Evolutionary conservation across 2,329 filamentous ascomycete genomes (phyloP).

Genomic region (Daldinia sp.): DNA sequence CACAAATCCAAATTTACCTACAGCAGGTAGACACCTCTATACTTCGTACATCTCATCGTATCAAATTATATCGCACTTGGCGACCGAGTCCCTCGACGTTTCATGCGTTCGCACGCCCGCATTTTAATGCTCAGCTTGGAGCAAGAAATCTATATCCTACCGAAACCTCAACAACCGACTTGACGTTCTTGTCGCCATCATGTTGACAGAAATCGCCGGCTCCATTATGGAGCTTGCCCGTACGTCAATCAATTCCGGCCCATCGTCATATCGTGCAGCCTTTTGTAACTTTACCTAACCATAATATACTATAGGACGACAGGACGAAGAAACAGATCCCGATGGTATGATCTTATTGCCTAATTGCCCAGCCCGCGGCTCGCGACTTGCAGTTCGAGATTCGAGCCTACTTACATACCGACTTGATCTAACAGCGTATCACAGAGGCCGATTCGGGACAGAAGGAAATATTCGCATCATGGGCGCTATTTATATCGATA

Average conservation of each 20-base stretch:
- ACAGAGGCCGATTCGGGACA: conserved; percentile 80
- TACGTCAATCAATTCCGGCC: conserved; percentile 43
- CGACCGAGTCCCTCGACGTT: conserved; percentile 17
- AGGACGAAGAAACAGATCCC: conserved; percentile 56
- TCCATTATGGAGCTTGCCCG: conserved; percentile 51
- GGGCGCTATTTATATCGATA: conserved; percentile 97
- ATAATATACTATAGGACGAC: conserved; percentile 49
- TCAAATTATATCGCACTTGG: conserved; percentile 7
- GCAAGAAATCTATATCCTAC: conserved; percentile 31
- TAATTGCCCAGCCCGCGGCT: conserved; percentile 1
- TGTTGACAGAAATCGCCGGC: conserved; percentile 50
- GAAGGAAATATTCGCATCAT: conserved; percentile 95
- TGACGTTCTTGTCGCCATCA: conserved; percentile 41
- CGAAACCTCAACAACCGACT: conserved; percentile 33
- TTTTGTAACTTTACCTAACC: conserved; percentile 30
- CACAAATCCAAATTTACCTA: neutral
- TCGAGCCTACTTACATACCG: conserved; percentile 5
- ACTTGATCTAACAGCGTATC: conserved; percentile 41
- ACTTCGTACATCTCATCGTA: conserved; percentile 1
- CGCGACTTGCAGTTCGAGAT: conserved; percentile 1
- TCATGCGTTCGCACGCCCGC: conserved; percentile 39
- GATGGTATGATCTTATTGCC: conserved; percentile 51
- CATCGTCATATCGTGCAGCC: conserved; percentile 7
- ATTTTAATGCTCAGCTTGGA: conserved; percentile 37
- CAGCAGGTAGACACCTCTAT: too few species aligned